Evolutionary conservation across 306 rosid species (phyloP), one percentile per base, ranked within the genome.

Genomic region (Vachellia collinsii): DNA sequence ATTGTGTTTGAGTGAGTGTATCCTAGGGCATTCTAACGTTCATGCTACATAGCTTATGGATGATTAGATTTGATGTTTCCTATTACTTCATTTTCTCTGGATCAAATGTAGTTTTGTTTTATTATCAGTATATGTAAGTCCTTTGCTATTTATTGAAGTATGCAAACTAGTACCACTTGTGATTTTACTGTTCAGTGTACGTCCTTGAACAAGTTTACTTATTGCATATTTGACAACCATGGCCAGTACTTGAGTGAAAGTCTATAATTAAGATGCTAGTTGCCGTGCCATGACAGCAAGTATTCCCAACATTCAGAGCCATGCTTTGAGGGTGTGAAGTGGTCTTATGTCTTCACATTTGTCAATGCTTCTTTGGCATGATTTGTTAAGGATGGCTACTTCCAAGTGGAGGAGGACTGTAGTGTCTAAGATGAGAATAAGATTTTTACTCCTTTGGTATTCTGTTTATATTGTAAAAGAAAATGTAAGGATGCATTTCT

Each of bases 351-450:
- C 74, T 70, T 19, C 51, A 11, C 3, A 16, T 47, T 4, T 46
- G 10, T 47, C 23, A 70, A 8, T 70, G 64, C 39, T 75, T 66
- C 47, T 63, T 75, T 36, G 12, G 56, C 37, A 25, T 29, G 12
- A 59, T 42, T 50, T 58, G 74, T 72, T 66, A 14, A 76, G 59
- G 47, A n/a, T 54, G 20, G 61, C 76, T 77, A 36, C 37, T 72
- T 83, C 38, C 41, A 58, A 71, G 56, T 38, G 58, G 72, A 59
- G 59, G 48, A 72, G 56, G 46, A 61, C 62, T 23, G 41, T 37
- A 20, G 37, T 56, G 20, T 70, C 29, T 42, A 11, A 2, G 43
- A 62, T 62, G 41, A 62, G 70, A 34, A 65, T 36, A 23, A 65
- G 44, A 65, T 8, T 20, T 58, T 58, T 5, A 42, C 48, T 25